Base-by-base conservation (phyloP, 2,329 filamentous ascomycete species). In the Alternaria longipes region DNA sequence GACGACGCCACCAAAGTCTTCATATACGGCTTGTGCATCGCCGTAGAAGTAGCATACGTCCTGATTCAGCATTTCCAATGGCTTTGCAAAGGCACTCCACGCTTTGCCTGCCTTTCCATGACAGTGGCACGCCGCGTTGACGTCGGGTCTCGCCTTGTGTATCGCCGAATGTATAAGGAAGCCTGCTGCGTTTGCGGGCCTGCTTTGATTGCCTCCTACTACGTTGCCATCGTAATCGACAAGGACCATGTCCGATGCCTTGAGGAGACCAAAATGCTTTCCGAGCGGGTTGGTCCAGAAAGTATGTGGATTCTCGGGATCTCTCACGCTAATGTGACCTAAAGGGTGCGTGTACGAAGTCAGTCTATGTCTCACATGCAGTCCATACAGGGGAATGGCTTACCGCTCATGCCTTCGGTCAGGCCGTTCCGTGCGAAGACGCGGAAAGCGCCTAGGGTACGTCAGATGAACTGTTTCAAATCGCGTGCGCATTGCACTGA, bases 261-360 rank as follows among this genome's bases (percentile, higher is more conserved):
- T 87, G 51, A 91, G 81, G 61, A 89, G 78, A 5, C 84, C 89
- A 71, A 91, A 92, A 73, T 91, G 88, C 14, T 84, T 82, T 2
- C 86, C 88, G 1, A 91, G 79, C 58, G 78, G 89, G 79, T 87
- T 91, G 73, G 90, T 91, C 90, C 90, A 92, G 77, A 90, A 89
- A 14, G 83, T 82, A 61, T 86, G 80, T 0, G 80, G 79, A 66
- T 86, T 81, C 73, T 90, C 87, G 0, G 89, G 89, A 72, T 91
- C 89, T 12, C 89, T 83, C 1, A 91, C 86, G 14, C 82, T 85
- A 65, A 92, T 91, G 75, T 91, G 89, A 0, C 89, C 32, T 36
- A n/a, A 4, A 36, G 12, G 4, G 12, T 16, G 32, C 89, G 14
- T 36, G 12, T 16, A 36, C 32, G 12, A 14, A 36, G 32, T 36